Conservation (phyloP, 805 yeast species). For the Yarrowia keelungensis region DNA sequence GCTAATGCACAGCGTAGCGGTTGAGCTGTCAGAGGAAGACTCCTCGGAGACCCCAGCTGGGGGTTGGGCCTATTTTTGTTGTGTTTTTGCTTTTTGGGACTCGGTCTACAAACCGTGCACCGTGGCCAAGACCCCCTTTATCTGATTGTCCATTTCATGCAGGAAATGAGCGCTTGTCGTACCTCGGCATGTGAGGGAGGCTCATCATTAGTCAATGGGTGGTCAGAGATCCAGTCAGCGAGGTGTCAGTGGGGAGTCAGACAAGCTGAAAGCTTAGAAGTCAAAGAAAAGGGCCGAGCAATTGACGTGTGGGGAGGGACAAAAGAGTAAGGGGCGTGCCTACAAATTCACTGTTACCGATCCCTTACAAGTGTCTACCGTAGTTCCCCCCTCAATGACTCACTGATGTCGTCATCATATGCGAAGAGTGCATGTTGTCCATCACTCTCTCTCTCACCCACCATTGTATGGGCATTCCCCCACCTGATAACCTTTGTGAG, state of each 20-base stretch:
- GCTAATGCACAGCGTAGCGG: slow-evolving; percentile 33
- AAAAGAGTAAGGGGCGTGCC: too few species aligned
- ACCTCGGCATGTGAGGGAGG: slow-evolving; percentile 21
- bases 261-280: slow-evolving; percentile 10
- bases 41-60: not conserved
- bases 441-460: slow-evolving; percentile 6
- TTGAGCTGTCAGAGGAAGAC: slow-evolving; percentile 24
- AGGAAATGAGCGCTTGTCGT: not conserved
- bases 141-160: slow-evolving; percentile 15
- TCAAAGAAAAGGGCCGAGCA: not conserved
- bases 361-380: not conserved
- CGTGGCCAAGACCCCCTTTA: slow-evolving; percentile 15
- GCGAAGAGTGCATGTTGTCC: slow-evolving; percentile 22
- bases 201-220: not conserved
- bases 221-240: slow-evolving; percentile 6
- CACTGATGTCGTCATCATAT: slow-evolving; percentile 27
- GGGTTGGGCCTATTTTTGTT: not conserved
- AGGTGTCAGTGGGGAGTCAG: not conserved
- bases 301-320: not conserved
- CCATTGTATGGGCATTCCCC: slow-evolving; percentile 16
- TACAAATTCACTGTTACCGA: too few species aligned
- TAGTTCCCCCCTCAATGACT: slow-evolving; percentile 2
- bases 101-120: not conserved
- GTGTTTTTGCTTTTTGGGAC: not conserved
- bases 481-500: slow-evolving; percentile 27